These are phyloP conservation scores for Rhizopus arrhizus DNA, from an alignment of 371 early-diverging fungal species.

Conservation along the genomic window DNA sequence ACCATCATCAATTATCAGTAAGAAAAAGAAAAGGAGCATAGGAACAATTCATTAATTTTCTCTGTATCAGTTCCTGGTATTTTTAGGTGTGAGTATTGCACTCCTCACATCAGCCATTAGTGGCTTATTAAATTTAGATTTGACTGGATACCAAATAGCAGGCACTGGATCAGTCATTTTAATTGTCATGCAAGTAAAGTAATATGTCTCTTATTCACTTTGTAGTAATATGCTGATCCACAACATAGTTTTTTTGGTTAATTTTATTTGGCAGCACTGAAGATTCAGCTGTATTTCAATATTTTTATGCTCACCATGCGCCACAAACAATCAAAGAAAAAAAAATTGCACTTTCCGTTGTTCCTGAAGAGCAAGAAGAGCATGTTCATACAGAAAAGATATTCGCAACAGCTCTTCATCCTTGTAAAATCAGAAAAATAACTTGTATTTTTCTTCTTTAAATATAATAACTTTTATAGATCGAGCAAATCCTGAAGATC, in stretches of 20 bases:
- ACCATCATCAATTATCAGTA: slow-evolving; percentile 46
- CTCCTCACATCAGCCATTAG: slow-evolving; percentile 31
- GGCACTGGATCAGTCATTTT: slow-evolving; percentile 50
- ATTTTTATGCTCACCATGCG: slow-evolving; percentile 24
- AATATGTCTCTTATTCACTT: not conserved
- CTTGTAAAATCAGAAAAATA: slow-evolving; percentile 19
- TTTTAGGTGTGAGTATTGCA: slow-evolving; percentile 43
- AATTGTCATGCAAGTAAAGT: slow-evolving; percentile 28
- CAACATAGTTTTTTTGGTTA: slow-evolving; percentile 43
- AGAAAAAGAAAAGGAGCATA: slow-evolving; percentile 35
- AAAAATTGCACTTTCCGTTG: slow-evolving; percentile 12
- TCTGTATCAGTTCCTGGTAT: slow-evolving; percentile 35
- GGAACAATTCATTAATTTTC: slow-evolving; percentile 6
- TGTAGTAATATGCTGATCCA: not conserved
- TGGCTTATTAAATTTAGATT: slow-evolving; percentile 2
- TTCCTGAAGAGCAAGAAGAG: not conserved
- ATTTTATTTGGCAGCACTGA: slow-evolving; percentile 49
- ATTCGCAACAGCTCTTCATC: slow-evolving; percentile 30
- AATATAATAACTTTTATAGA: slow-evolving; percentile 35
- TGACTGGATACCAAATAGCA: slow-evolving; percentile 28
- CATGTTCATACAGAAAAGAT: slow-evolving; percentile 8
- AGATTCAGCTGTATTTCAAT: slow-evolving; percentile 47
- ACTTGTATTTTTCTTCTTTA: not conserved
- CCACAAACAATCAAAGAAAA: slow-evolving; percentile 22
- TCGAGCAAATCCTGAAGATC: slow-evolving; percentile 86